Evolutionary conservation across 2,329 filamentous ascomycete genomes (phyloP).

Genomic region (Sporothrix phasma): DNA sequence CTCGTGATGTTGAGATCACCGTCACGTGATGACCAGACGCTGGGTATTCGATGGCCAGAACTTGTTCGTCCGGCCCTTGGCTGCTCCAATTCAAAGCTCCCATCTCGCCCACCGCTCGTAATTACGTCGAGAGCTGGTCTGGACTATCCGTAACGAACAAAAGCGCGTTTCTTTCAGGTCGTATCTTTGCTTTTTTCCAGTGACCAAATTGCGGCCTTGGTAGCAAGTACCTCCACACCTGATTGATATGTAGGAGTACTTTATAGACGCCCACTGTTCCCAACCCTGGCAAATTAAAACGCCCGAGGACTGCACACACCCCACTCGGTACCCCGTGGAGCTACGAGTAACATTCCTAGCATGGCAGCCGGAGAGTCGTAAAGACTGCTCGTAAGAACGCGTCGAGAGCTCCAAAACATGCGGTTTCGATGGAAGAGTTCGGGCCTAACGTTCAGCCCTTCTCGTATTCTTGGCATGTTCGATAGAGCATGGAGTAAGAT

Average conservation of each 20-base stretch:
- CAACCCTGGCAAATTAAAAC: slow-evolving; percentile 8
- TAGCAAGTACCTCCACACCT: not conserved
- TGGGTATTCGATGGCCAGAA: too few species aligned
- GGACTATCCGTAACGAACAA: too few species aligned
- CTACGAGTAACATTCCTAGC: too few species aligned
- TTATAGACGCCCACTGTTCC: not conserved
- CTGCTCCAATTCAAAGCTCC: too few species aligned
- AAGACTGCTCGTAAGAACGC: too few species aligned
- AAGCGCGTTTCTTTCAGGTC: not conserved
- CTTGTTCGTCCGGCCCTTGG: too few species aligned
- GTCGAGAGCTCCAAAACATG: too few species aligned
- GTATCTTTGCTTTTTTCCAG: not conserved
- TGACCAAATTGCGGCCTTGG: not conserved
- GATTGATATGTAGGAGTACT: not conserved
- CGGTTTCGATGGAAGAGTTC: not conserved
- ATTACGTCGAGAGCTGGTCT: too few species aligned
- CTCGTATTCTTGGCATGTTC: not conserved
- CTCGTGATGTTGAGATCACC: too few species aligned
- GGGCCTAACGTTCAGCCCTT: not conserved
- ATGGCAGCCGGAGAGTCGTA: too few species aligned
- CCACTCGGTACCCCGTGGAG: slow-evolving; percentile 5
- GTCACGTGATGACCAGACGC: too few species aligned
- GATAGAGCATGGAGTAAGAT: too few species aligned
- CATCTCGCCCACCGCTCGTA: not conserved
- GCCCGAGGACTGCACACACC: not conserved